phyloP scores from a whole-genome alignment of 495 filamentous ascomycete genomes.

The Aspergillus ostianus region DNA sequence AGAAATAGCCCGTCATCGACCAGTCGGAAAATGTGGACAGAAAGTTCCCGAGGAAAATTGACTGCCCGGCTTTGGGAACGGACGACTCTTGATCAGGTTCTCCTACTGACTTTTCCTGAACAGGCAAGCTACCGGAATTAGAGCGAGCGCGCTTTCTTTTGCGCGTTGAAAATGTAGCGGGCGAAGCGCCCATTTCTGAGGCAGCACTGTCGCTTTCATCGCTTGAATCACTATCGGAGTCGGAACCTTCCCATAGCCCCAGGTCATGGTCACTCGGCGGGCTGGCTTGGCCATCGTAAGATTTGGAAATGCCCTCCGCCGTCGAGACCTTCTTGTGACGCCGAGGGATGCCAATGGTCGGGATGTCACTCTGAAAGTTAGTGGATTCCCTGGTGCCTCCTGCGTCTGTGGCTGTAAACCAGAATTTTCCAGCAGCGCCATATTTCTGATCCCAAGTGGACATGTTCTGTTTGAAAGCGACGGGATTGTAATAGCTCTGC shows the following conservation, averaged over 20 bases:
- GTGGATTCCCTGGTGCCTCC: constrained; percentile 8
- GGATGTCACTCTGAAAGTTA: constrained; percentile 29
- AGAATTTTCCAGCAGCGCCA: constrained; percentile 48
- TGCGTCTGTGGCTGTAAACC: constrained; percentile 31
- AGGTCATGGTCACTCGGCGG: constrained; percentile 7
- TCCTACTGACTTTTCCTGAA: constrained; percentile 27
- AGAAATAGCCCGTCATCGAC: constrained; percentile 44
- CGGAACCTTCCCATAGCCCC: constrained; percentile 20
- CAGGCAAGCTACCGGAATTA: constrained; percentile 31
- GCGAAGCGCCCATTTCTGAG: constrained; percentile 23
- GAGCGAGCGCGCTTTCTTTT: constrained; percentile 45
- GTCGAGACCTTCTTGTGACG: constrained; percentile 17
- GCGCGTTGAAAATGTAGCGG: constrained; percentile 23
- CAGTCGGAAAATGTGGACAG: constrained; percentile 47
- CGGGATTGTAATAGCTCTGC: constrained; percentile 48
- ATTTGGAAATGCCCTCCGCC: background rate
- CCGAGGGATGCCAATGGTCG: constrained; percentile 42
- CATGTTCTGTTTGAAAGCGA: constrained; percentile 46
- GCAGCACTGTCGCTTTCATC: constrained; percentile 33
- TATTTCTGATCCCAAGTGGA: constrained; percentile 52
- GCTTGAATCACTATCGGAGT: constrained; percentile 33
- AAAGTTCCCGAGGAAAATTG: constrained; percentile 44
- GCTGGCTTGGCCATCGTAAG: constrained; percentile 10
- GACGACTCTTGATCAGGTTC: constrained; percentile 22
- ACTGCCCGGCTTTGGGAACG: constrained; percentile 29